Percentiles rank a stretch among this genome's conserved stretches.
Evolutionary conservation across 2,329 filamentous ascomycete genomes (phyloP).

Genomic region (Ophiostoma tasmaniense): DNA sequence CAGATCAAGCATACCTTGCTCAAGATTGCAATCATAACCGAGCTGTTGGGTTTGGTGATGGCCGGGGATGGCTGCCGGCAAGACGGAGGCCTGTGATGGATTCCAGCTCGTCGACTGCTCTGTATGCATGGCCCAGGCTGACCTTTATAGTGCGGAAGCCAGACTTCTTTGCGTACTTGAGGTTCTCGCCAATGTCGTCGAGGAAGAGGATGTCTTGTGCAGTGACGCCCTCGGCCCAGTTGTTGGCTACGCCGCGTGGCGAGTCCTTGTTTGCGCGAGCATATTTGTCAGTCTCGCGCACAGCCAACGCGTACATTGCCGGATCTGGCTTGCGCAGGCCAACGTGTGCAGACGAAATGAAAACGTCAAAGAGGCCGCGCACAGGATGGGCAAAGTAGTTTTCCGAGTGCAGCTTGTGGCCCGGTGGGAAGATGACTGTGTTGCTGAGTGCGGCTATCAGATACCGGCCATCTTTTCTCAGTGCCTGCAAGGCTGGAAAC

Average conservation of each 20-base stretch:
- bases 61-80: constrained; percentile 44
- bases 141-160: constrained; percentile 86
- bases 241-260: constrained; percentile 30
- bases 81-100: constrained; percentile 59
- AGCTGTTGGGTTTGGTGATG: constrained; percentile 27
- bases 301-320: constrained; percentile 66
- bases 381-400: constrained; percentile 49
- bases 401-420: constrained; percentile 56
- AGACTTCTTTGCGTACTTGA: constrained; percentile 65
- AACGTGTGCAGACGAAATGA: constrained; percentile 77
- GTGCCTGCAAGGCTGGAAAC: constrained; percentile 66
- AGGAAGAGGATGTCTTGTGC: constrained; percentile 72
- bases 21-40: constrained; percentile 32
- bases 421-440: constrained; percentile 75
- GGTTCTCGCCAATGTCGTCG: constrained; percentile 89
- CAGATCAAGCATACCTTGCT: background rate
- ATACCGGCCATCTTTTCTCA: constrained; percentile 57
- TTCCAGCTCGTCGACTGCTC: constrained; percentile 79
- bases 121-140: constrained; percentile 62
- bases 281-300: constrained; percentile 57
- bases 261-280: constrained; percentile 43
- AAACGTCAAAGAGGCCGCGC: constrained; percentile 69
- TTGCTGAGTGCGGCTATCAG: constrained; percentile 81
- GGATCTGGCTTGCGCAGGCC: constrained; percentile 83
- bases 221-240: constrained; percentile 45